Evolutionary conservation across 345 rosid genomes (phyloP), one percentile per base, ranked within the genome.

Genomic region (Abelmoschus esculentus): DNA sequence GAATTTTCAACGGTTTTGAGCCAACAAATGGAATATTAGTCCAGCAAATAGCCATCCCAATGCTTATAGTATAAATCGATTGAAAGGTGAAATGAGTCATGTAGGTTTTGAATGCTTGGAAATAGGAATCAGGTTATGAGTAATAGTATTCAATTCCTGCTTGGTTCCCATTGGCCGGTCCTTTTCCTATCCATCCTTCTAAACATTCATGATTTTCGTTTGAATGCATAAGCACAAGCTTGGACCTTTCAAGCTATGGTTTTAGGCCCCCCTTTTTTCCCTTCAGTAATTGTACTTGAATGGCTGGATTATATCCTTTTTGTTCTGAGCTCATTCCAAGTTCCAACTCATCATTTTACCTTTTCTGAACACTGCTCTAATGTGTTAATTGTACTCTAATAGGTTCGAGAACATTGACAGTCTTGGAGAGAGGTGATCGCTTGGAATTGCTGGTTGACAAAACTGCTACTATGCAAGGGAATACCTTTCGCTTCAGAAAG

Each of bases 61-160:
- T 81, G 96, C 96, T 1, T 98, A 95, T 73, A 82, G 93, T 82
- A 86, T 95, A 15, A 86, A 87, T 71, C 84, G 98, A 79, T 81
- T 91, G 26, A 90, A 88, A 79, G 98, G 92, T 72, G 98, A 91
- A 91, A 85, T 91, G 96, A 85, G 80, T 73, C 96, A 91, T 93
- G 99, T 95, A 74, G 34, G 67, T 61, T 42, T 58, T 62, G 22
- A 47, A 61, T 44, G 3, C 3, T 40, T 19, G 29, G n/a, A 40
- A 61, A 3, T 40, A 5, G 52, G 31, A 63, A 61, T 40, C 52
- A 18, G 9, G 52, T 40, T 42, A 4, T 18, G 3, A 11, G 3
- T 10, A 18, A 6, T 40, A 40, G 8, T 42, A 46, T 44, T 66
- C 22, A 13, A 38, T 17, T 29, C 44, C 50, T 18, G 40, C 31